Conservation (phyloP, 2,329 filamentous ascomycete species). For the Curvularia verruculosa region DNA sequence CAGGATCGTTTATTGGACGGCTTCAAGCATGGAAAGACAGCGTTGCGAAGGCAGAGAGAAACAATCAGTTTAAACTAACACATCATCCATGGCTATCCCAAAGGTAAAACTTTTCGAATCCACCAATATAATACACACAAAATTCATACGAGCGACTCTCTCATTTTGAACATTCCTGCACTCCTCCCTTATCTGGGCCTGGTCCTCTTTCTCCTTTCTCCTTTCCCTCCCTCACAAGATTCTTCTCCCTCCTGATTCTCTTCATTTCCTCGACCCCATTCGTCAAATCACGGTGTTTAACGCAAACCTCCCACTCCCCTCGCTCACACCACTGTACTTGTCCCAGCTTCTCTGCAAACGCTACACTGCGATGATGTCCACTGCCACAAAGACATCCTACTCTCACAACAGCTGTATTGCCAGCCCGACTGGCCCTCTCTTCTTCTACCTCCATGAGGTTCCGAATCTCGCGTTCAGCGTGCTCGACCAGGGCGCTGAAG, state of each 20-base stretch:
- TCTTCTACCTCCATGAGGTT: constrained; percentile 12
- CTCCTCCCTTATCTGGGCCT: background rate
- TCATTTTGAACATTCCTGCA: background rate
- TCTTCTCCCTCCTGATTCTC: background rate
- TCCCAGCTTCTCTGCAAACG: constrained; percentile 15
- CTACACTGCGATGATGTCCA: constrained; percentile 16
- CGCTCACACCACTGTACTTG: constrained; percentile 13
- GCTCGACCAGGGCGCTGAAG: constrained; percentile 3
- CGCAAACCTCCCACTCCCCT: constrained; percentile 9
- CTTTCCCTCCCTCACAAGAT: background rate
- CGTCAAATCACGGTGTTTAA: constrained; percentile 7
- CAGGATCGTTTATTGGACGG: background rate
- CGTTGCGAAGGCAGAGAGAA: background rate
- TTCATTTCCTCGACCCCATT: constrained; percentile 6
- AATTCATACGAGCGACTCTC: background rate
- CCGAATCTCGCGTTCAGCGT: constrained; percentile 9
- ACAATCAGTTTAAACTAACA: background rate
- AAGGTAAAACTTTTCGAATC: background rate
- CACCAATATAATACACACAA: background rate
- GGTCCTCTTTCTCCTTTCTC: background rate
- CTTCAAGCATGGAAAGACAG: background rate
- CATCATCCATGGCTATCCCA: background rate
- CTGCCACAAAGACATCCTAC: constrained; percentile 16
- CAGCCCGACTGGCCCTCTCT: constrained; percentile 5
- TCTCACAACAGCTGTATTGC: background rate